Conservation (phyloP, 345 rosid genomes). For the Nephelium lappaceum region DNA sequence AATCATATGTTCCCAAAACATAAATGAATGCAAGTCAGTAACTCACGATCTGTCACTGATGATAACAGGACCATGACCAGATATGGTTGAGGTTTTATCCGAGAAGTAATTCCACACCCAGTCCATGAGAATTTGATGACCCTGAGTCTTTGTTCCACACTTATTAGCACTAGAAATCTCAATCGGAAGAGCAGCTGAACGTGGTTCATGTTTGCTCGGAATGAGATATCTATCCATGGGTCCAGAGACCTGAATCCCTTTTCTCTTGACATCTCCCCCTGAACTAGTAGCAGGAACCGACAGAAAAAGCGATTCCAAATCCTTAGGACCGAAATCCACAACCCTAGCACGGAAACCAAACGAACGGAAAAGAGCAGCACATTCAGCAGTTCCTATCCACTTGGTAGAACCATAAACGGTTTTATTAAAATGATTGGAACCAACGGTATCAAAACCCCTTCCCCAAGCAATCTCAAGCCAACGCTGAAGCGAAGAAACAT, state of each 20-base stretch:
- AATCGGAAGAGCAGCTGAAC: constrained; percentile 6
- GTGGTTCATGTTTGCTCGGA: constrained; percentile 17
- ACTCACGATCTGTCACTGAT: constrained; percentile 56
- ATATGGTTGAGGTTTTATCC: constrained; percentile 35
- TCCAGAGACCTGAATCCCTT: constrained; percentile 42
- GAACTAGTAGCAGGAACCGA: constrained; percentile 66
- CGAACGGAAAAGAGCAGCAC: constrained; percentile 75
- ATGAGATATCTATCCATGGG: constrained; percentile 74
- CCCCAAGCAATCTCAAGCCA: constrained; percentile 92
- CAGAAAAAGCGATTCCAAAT: constrained; percentile 48
- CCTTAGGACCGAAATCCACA: constrained; percentile 75
- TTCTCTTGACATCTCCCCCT: constrained; percentile 39
- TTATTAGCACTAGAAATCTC: constrained; percentile 15
- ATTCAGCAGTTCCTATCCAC: constrained; percentile 79
- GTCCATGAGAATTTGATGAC: constrained; percentile 55
- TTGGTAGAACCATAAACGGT: constrained; percentile 50
- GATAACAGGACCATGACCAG: constrained; percentile 37
- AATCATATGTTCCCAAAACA: neutral
- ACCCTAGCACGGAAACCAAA: constrained; percentile 74
- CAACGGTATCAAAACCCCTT: constrained; percentile 67
- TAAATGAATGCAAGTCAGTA: constrained; percentile 13
- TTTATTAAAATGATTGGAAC: constrained; percentile 59
- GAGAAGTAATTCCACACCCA: constrained; percentile 90
- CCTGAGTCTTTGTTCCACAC: constrained; percentile 28
- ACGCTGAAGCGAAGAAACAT: constrained; percentile 62